phyloP scores from a whole-genome alignment of 75 land plant genomes.

The Sequoia sempervirens region DNA sequence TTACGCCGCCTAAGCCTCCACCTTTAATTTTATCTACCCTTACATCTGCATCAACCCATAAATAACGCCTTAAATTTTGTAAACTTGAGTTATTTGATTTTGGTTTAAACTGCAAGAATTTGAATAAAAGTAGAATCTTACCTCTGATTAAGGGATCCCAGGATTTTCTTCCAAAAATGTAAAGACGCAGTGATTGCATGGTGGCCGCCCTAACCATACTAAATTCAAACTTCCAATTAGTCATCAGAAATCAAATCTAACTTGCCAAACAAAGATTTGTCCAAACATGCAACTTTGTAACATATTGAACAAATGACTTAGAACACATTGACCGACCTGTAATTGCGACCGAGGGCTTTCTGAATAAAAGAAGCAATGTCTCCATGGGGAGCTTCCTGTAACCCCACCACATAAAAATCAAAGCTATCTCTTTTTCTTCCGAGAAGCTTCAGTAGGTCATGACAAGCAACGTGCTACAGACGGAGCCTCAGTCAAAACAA shows the following conservation, averaged over 20 bases:
- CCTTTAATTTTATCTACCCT: conserved; percentile 57
- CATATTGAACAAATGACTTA: neutral
- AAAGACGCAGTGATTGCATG: conserved; percentile 79
- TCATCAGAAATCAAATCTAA: neutral
- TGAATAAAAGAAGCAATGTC: conserved; percentile 29
- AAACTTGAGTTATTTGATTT: neutral
- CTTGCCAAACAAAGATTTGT: neutral
- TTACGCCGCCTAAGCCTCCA: conserved; percentile 66
- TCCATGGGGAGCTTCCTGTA: conserved; percentile 68
- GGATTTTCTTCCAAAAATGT: conserved; percentile 48
- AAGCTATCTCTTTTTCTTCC: conserved; percentile 26
- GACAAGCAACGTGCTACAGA: conserved; percentile 22
- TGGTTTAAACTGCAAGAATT: neutral
- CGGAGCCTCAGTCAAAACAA: neutral
- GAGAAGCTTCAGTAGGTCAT: conserved; percentile 38
- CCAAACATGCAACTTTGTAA: neutral
- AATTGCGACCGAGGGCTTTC: conserved; percentile 33
- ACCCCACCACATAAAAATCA: conserved; percentile 70
- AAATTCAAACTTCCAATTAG: neutral
- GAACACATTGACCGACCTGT: conserved; percentile 36
- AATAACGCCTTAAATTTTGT: neutral
- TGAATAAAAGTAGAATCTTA: conserved; percentile 6
- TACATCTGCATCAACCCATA: conserved; percentile 30
- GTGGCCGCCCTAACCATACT: conserved; percentile 55
- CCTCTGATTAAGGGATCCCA: conserved; percentile 36